A percentile compares a stretch with the other conserved stretches of the same genome.
These are phyloP conservation scores for Hemerocallis citrina DNA, from an alignment of 106 monocot species.

Conservation along the genomic window DNA sequence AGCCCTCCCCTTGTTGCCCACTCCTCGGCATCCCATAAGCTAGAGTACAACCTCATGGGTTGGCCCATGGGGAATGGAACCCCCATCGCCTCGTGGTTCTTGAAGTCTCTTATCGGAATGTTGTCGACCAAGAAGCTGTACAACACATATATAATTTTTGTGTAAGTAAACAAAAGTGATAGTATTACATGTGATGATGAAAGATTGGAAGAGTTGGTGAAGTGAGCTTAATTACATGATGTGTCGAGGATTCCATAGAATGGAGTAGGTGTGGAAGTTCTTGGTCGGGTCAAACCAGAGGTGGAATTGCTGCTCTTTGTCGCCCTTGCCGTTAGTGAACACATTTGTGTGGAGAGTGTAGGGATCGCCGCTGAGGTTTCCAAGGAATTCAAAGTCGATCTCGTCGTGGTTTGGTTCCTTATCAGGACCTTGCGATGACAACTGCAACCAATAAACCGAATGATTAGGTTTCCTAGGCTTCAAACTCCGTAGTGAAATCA, in stretches of 20 bases:
- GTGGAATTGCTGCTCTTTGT: slow-evolving; percentile 19
- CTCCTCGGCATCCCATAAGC: slow-evolving; percentile 19
- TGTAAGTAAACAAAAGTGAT: too few species aligned
- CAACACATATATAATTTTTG: too few species aligned
- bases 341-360: slow-evolving; percentile 29
- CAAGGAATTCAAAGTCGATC: slow-evolving; percentile 16
- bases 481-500: too few species aligned
- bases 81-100: background rate
- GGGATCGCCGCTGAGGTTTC: background rate
- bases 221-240: slow-evolving; percentile 23
- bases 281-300: slow-evolving; percentile 37
- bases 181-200: too few species aligned
- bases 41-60: slow-evolving; percentile 17
- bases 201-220: background rate
- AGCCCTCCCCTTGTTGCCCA: slow-evolving; percentile 30
- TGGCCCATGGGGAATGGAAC: slow-evolving; percentile 8
- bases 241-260: slow-evolving; percentile 37
- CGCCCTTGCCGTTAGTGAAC: slow-evolving; percentile 22
- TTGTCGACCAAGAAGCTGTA: slow-evolving; percentile 19
- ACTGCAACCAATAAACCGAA: too few species aligned
- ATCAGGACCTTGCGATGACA: slow-evolving; percentile 7
- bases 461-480: too few species aligned
- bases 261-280: slow-evolving; percentile 28
- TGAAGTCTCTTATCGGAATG: slow-evolving; percentile 9
- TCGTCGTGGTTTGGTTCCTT: slow-evolving; percentile 17